Base-by-base conservation (phyloP, 805 yeast genomes). In the Nakazawaea molendinolei region DNA sequence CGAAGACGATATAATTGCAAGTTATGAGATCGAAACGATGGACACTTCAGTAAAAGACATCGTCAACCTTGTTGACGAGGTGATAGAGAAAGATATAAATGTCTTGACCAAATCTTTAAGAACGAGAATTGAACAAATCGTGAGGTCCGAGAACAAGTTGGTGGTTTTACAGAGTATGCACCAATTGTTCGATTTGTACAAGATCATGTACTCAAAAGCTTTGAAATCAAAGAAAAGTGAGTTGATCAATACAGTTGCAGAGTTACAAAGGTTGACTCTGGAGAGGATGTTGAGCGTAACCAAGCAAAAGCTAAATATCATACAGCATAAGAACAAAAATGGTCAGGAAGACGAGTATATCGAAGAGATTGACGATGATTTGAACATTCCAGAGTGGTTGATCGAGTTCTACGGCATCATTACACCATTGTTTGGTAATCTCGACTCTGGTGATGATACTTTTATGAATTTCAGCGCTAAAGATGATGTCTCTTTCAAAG, bases 371-470 rank as follows among this genome's bases (percentile, higher is more conserved):
- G 53, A 62, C 34, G 69, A 68, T 20, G 85, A 85, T 42, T 60
- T 84, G 16, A 73, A 79, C 42, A 78, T 95, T 4, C 95, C 97
- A 0, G 94, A 84, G 41, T 89, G 94, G 87, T 59, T 84, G 16
- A 62, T 71, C 33, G 79, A 74, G n/a, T 76, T 79, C 45, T 67
- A 81, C 32, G 61, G 74, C 0, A 80, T 75, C 12, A 61, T 82
- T 20, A 63, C 79, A 39, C 74, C 75, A 1, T 55, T 85, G 2
- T 67, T 82, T 42, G 76, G 74, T 19, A 53, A 58, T 23, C 42
- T 61, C 44, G 39, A 48, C 40, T 27, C 46, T 49, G 20, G 47
- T 8, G 48, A 62, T 7, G 53, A 53, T 5, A 60, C 69, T 3
- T 51, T 77, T 7, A 49, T 80, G 44, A 62, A 62, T 18, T 50